Evolutionary conservation across 2,329 filamentous ascomycete species (phyloP).

Genomic region (Nemania serpens): DNA sequence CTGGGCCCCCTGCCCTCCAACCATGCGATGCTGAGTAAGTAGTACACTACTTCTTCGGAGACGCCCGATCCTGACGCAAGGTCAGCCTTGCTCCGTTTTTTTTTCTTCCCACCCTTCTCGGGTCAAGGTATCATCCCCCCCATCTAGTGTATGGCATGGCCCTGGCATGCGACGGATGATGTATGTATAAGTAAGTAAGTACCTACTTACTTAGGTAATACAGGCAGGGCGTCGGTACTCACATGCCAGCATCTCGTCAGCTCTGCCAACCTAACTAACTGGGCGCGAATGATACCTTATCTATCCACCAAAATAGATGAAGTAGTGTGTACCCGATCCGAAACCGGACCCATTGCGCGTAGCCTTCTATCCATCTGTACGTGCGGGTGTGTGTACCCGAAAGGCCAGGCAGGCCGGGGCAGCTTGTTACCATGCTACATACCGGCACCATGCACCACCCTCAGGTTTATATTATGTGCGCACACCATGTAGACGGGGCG

Average conservation of each 20-base stretch:
- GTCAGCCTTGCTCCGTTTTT: constrained; percentile 23
- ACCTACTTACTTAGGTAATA: no score
- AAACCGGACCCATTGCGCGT: not conserved
- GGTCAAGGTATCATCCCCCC: not conserved
- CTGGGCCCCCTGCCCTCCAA: not conserved
- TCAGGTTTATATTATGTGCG: constrained; percentile 8
- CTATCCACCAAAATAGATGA: not conserved
- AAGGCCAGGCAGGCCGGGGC: constrained; percentile 6
- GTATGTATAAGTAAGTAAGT: no score
- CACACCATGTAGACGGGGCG: not conserved
- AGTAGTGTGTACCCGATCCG: not conserved
- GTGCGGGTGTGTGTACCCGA: constrained; percentile 8
- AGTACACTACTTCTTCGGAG: constrained; percentile 22
- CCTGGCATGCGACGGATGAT: no score
- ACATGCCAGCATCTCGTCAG: not conserved
- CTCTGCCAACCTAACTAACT: no score
- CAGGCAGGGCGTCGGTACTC: not conserved
- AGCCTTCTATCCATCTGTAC: not conserved
- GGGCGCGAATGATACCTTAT: not conserved
- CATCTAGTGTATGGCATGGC: not conserved
- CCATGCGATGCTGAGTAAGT: constrained; percentile 22
- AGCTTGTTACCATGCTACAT: constrained; percentile 20
- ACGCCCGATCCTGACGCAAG: constrained; percentile 27
- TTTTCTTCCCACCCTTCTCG: not conserved
- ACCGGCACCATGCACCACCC: constrained; percentile 19